Percentiles rank a stretch among this genome's conserved stretches.
Evolutionary conservation across 257 asterid genomes (phyloP).

Genomic region (Solanum virginianum): DNA sequence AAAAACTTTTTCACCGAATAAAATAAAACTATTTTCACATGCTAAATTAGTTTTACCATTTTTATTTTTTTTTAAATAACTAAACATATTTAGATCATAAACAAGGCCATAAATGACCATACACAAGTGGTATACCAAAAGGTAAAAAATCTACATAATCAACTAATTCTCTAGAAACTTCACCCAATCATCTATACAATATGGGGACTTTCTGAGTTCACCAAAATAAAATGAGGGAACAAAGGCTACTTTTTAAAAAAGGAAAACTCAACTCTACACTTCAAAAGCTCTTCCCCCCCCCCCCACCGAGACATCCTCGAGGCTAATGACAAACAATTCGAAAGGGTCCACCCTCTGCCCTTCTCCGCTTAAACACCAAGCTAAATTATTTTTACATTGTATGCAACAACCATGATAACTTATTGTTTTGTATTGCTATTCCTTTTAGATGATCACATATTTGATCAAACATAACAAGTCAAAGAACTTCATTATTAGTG

Average conservation of each 20-base stretch:
- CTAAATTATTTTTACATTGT: not conserved
- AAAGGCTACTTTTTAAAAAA: not conserved
- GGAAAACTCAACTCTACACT: not conserved
- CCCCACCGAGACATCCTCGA: not conserved
- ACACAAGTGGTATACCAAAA: not conserved
- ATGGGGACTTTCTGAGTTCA: not conserved
- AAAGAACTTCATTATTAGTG: not conserved
- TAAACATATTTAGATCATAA: not conserved
- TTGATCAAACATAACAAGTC: not conserved
- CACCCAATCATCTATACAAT: not conserved
- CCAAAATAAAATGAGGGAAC: not conserved
- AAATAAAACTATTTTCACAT: not conserved
- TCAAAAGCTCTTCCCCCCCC: not conserved
- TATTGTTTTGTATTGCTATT: not conserved
- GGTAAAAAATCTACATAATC: not conserved
- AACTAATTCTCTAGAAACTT: not conserved
- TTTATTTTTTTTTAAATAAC: not conserved
- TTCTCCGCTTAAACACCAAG: not conserved
- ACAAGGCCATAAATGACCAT: not conserved
- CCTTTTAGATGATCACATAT: not conserved
- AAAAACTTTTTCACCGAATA: not conserved
- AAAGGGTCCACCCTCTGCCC: not conserved
- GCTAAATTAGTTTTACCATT: not conserved
- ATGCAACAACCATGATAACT: not conserved
- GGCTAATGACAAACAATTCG: not conserved